Conservation (phyloP, 176 grass and related monocot species). For the Chloris gayana region DNA sequence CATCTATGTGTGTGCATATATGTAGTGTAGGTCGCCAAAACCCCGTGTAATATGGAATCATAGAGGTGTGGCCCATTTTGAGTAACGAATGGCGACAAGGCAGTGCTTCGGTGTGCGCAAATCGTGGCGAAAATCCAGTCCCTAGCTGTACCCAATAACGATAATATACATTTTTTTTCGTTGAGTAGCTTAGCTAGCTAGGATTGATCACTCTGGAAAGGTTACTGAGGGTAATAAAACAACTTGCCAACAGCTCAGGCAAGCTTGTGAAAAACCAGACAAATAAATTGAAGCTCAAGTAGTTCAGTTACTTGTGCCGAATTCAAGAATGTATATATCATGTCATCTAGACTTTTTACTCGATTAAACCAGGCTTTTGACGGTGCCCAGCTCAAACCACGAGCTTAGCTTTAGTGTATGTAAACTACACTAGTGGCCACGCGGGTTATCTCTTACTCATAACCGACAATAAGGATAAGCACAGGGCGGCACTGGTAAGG, state of each 20-base stretch:
- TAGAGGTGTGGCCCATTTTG: conserved; percentile 4
- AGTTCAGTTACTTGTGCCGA: too few relatives aligned
- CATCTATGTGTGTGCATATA: not conserved
- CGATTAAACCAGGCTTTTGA: not conserved
- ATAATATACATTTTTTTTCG: too few relatives aligned
- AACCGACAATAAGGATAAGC: conserved; percentile 23
- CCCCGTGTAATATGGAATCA: not conserved
- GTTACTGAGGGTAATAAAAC: not conserved
- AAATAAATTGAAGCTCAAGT: not conserved
- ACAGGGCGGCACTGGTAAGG: not conserved
- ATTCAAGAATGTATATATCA: not conserved
- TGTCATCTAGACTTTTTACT: not conserved
- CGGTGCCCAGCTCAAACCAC: not conserved
- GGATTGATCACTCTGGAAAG: too few relatives aligned
- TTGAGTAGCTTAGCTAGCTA: too few relatives aligned
- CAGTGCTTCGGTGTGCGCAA: conserved; percentile 4
- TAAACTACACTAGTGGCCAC: not conserved
- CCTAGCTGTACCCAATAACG: not conserved
- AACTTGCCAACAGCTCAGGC: too few relatives aligned
- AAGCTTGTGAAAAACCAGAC: not conserved
- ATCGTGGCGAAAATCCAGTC: not conserved
- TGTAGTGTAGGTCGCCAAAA: not conserved
- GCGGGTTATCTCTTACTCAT: not conserved
- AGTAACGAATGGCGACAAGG: conserved; percentile 2
- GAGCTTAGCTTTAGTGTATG: not conserved